Conservation (phyloP, 1,139 yeast genomes). For the Candida pseudoviswanathii region DNA sequence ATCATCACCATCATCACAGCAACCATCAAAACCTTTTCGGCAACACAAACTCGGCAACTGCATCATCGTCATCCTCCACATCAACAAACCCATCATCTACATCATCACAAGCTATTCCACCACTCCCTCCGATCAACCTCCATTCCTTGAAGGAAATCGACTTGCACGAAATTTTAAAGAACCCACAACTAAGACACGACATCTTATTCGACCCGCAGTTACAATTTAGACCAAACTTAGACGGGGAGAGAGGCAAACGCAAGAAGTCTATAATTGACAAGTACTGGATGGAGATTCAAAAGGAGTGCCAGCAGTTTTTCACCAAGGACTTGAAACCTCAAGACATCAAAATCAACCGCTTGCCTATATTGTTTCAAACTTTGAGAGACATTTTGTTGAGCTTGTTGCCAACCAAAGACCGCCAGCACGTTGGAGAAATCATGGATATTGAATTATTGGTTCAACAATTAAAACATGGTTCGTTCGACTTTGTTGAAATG, state of each 20-base stretch:
- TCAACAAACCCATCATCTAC: constrained; percentile 16
- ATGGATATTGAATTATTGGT: constrained; percentile 76
- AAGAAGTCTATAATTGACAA: constrained; percentile 75
- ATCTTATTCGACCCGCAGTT: constrained; percentile 89
- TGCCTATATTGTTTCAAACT: constrained; percentile 72
- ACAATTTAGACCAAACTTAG: constrained; percentile 89
- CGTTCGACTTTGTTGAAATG: constrained; percentile 67
- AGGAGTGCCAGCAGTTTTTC: constrained; percentile 56
- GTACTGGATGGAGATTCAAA: constrained; percentile 79
- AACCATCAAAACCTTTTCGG: constrained; percentile 7
- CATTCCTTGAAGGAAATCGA: constrained; percentile 87
- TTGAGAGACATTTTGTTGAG: constrained; percentile 75
- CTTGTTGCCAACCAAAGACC: constrained; percentile 78
- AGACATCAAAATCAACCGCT: constrained; percentile 45
- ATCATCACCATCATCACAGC: constrained; percentile 8
- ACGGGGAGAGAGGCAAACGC: constrained; percentile 85
- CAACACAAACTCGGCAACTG: constrained; percentile 7
- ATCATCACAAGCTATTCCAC: constrained; percentile 26
- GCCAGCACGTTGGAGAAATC: constrained; percentile 66
- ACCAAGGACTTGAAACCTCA: constrained; percentile 10
- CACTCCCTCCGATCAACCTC: constrained; percentile 80
- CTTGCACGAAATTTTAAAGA: constrained; percentile 82
- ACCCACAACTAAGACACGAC: constrained; percentile 92
- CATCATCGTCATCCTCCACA: constrained; percentile 23
- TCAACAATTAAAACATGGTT: constrained; percentile 72